Evolutionary conservation across 1,284 basidiomycete species (phyloP).

Genomic region (Testicularia cyperi): DNA sequence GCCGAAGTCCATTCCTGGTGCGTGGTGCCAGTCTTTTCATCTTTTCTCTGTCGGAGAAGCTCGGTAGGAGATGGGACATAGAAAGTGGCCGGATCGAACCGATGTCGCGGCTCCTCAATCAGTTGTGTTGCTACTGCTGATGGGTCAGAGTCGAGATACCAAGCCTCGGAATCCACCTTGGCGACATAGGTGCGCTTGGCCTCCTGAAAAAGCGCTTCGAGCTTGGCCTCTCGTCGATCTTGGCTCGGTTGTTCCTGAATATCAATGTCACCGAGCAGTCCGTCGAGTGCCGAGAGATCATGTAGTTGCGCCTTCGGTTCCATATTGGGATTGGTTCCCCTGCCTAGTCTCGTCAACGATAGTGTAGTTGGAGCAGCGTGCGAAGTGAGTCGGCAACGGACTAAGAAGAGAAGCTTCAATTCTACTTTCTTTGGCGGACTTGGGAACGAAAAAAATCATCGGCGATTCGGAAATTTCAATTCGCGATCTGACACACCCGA

Average conservation of each 20-base stretch:
- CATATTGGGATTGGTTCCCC: no score
- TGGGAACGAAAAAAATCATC: conserved; percentile 11
- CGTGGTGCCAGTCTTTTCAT: conserved; percentile 8
- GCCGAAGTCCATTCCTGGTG: conserved; percentile 32
- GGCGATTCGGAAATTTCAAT: conserved; percentile 15
- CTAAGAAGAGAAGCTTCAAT: neutral
- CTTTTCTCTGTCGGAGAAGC: conserved; percentile 3
- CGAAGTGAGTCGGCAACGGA: no score
- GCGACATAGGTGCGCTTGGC: conserved; percentile 25
- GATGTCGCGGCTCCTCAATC: no score
- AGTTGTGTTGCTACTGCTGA: neutral
- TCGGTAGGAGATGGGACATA: conserved; percentile 4
- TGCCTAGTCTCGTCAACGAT: no score
- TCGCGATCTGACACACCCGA: no score
- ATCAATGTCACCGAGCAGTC: conserved; percentile 25
- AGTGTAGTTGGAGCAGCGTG: no score
- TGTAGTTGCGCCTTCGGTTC: no score
- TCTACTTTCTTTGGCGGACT: neutral
- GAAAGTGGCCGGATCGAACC: conserved; percentile 4
- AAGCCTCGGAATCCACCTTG: conserved; percentile 19
- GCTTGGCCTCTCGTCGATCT: conserved; percentile 25
- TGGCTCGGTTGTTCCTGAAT: conserved; percentile 12
- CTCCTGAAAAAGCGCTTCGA: conserved; percentile 25
- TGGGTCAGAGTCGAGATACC: conserved; percentile 8
- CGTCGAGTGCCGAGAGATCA: conserved; percentile 20